phyloP scores from a whole-genome alignment of 495 filamentous ascomycete species.

The Penicillium dipodomyicola region DNA sequence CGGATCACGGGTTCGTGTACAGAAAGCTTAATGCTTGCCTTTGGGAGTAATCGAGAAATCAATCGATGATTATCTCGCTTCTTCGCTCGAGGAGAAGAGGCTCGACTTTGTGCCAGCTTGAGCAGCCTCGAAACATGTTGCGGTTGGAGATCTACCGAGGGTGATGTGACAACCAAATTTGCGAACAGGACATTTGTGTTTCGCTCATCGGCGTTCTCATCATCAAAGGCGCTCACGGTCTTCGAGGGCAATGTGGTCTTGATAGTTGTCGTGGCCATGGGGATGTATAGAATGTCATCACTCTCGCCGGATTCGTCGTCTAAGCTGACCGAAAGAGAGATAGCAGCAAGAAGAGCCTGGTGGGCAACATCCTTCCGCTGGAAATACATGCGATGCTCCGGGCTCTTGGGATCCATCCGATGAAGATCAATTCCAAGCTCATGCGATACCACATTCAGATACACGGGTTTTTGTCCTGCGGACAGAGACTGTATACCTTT shows the following conservation, averaged over 20 bases:
- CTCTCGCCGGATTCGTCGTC: conserved; percentile 83
- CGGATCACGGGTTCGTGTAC: conserved; percentile 94
- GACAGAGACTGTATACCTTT: conserved; percentile 67
- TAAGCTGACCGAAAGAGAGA: conserved; percentile 86
- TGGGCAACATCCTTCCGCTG: conserved; percentile 89
- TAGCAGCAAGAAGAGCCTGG: conserved; percentile 87
- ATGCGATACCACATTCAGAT: conserved; percentile 87
- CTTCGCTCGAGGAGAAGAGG: conserved; percentile 48
- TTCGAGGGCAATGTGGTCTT: conserved; percentile 95
- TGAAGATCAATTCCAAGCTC: conserved; percentile 93
- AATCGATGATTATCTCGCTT: conserved; percentile 59
- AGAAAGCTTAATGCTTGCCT: conserved; percentile 91
- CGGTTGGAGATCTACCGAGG: conserved; percentile 92
- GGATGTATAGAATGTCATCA: conserved; percentile 87
- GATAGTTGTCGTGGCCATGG: conserved; percentile 95
- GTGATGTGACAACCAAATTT: conserved; percentile 93
- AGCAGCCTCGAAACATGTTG: conserved; percentile 84
- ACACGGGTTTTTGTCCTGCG: conserved; percentile 63
- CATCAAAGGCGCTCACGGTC: conserved; percentile 75
- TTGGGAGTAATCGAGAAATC: conserved; percentile 88
- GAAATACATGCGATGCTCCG: conserved; percentile 99
- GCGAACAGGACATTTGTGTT: conserved; percentile 97
- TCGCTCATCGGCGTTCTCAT: conserved; percentile 73
- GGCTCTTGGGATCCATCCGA: conserved; percentile 87
- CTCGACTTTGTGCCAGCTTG: conserved; percentile 63